phyloP scores from a whole-genome alignment of 345 rosid genomes.

The Nephelium lappaceum region DNA sequence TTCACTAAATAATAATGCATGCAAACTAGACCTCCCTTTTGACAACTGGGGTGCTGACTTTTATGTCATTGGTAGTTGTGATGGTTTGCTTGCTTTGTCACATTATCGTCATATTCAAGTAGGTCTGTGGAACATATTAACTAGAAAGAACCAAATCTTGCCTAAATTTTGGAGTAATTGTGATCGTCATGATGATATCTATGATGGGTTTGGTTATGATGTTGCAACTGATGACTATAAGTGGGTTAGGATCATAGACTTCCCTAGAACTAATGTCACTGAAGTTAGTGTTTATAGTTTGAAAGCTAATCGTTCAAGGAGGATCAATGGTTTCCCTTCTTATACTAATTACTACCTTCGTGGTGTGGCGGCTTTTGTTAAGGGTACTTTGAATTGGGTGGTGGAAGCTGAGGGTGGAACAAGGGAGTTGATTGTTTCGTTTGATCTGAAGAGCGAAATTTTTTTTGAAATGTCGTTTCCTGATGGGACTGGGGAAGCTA shows the following conservation, averaged over 20 bases:
- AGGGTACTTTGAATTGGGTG: not conserved
- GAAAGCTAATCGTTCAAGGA: not conserved
- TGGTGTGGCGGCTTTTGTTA: not conserved
- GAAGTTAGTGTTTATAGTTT: not conserved
- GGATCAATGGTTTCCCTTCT: not conserved
- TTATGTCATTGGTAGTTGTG: not conserved
- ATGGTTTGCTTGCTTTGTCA: not conserved
- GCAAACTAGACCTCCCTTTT: not conserved
- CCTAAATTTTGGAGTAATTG: not conserved
- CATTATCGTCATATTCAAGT: no score
- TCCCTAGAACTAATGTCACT: not conserved
- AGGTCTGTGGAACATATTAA: not conserved
- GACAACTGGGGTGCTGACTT: not conserved
- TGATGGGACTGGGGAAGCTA: not conserved
- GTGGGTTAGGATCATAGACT: not conserved
- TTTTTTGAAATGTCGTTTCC: not conserved
- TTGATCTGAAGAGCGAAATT: not conserved
- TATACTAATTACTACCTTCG: not conserved
- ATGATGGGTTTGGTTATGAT: conserved; percentile 6
- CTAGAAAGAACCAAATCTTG: not conserved
- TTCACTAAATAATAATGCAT: no score
- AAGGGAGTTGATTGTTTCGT: not conserved
- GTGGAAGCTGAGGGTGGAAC: not conserved
- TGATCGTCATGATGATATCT: not conserved
- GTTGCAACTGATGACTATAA: not conserved